Base-by-base conservation (phyloP, 2,329 filamentous ascomycete species). In the Fusarium zealandicum region DNA sequence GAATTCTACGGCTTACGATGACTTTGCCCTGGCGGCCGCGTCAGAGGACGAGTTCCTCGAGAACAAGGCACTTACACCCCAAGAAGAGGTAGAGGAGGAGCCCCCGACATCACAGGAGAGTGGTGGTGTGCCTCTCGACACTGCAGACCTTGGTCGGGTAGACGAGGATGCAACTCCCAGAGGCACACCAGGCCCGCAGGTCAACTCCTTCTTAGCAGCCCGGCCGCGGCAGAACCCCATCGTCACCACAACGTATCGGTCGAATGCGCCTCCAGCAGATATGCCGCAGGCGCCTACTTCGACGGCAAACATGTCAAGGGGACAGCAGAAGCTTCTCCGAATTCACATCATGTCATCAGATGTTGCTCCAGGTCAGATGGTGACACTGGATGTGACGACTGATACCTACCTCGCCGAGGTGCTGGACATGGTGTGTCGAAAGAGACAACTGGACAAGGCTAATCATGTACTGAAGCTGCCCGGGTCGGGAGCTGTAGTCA, bases 391-490 rank as follows among this genome's bases (percentile, higher is more conserved):
- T 57, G 90, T 91, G 38, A 93, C 89, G 0, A 92, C 89, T 0
- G 90, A 93, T 63, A 93, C 88, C 25, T 95, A 93, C 70, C 84
- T 95, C 37, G 90, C 89, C 36, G 90, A 95, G 71, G 85, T 95
- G 22, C 85, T 93, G 44, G 90, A 93, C 68, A 80, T 86, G 61
- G 87, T 90, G 3, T 95, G 90, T 71, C 84, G 87, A 35, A 90
- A 90, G 72, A 81, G 92, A 36, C 86, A 90, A 52, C 78, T 95
- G 0, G 91, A 95, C 70, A 92, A 92, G 76, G 88, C 82, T 14
- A 85, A 88, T 51, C 90, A 92, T 70, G 88, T 93, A 5, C 82
- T 96, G 59, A 92, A 91, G 72, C 82, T 93, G 10, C 86, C 87
- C 1, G 85, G 86, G 12, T 90, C 89, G 3, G 88, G 88, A 13